phyloP scores from a whole-genome alignment of 441 rosid species.

The Jatropha podagrica region DNA sequence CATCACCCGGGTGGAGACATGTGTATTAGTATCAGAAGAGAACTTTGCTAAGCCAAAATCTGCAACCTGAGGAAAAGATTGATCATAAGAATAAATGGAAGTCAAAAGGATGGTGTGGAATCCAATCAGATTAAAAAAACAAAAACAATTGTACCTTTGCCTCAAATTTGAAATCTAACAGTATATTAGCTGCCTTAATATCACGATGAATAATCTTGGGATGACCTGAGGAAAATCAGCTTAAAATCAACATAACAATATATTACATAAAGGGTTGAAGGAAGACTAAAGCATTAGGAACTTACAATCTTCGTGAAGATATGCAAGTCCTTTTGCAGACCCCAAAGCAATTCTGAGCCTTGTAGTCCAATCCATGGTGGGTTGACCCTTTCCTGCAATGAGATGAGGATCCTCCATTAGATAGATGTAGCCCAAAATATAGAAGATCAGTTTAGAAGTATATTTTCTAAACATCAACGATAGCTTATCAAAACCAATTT shows the following conservation, averaged over 20 bases:
- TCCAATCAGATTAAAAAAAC: no score
- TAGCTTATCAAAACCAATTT: background rate
- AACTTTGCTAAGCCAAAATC: conserved; percentile 97
- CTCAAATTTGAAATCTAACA: conserved; percentile 88
- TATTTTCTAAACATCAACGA: background rate
- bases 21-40: conserved; percentile 81
- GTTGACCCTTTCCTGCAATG: conserved; percentile 70
- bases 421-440: background rate
- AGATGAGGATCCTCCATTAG: conserved; percentile 22
- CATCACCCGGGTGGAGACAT: conserved; percentile 96
- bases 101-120: background rate
- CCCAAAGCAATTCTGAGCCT: conserved; percentile 91
- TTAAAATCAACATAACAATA: background rate
- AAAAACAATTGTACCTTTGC: conserved; percentile 59
- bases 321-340: conserved; percentile 95
- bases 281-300: conserved; percentile 1
- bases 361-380: conserved; percentile 84
- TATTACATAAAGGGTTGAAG: no score
- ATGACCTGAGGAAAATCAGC: conserved; percentile 56
- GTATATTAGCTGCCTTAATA: conserved; percentile 86
- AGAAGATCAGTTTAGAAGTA: background rate
- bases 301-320: conserved; percentile 98
- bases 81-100: background rate
- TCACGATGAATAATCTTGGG: conserved; percentile 99
- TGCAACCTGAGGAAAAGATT: conserved; percentile 61